Evolutionary conservation across 176 grass and related monocot genomes (phyloP), one percentile per base, ranked within the genome.

Genomic region (Phragmites australis): DNA sequence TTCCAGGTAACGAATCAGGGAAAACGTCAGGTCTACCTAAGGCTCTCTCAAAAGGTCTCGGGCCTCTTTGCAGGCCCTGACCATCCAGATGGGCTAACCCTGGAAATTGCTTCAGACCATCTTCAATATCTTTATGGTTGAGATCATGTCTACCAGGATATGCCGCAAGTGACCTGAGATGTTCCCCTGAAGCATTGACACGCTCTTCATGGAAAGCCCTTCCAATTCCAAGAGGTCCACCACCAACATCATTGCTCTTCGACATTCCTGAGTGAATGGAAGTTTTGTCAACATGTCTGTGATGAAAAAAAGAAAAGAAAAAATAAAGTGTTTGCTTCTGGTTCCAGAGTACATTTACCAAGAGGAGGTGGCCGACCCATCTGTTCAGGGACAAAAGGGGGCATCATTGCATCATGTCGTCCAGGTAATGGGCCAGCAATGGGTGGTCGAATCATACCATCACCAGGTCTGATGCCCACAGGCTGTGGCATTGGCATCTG

Each of bases 351-450:
- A 89, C 5, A 37, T 37, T 89, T 93, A 75, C 65, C 77, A 68
- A 54, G 43, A 87, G 84, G 22, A 83, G 63, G 77, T 42, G 83
- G 51, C 26, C 47, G 59, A 27, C 79, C 82, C 51, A 88, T 73
- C 74, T 72, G 83, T 79, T 90, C 89, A 60, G 61, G 78, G 64
- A 75, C 79, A 84, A 93, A 94, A 57, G 63, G 82, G 68, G 89
- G 91, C n/a, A 67, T 19, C 39, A 65, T 48, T 70, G 69, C 52
- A 29, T 81, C 89, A 60, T 85, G 84, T 26, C 58, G 69, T 22
- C 27, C 76, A 75, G 84, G 71, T 55, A 80, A 81, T 48, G 92
- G 62, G 7, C 81, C 76, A 78, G 62, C 88, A 64, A 86, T 53
- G 22, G 72, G 65, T 55, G 92, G 84, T 15, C 61, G 60, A 77